Base-by-base conservation (phyloP, 169 alveolate genomes). In the Cryptosporidium felis region DNA sequence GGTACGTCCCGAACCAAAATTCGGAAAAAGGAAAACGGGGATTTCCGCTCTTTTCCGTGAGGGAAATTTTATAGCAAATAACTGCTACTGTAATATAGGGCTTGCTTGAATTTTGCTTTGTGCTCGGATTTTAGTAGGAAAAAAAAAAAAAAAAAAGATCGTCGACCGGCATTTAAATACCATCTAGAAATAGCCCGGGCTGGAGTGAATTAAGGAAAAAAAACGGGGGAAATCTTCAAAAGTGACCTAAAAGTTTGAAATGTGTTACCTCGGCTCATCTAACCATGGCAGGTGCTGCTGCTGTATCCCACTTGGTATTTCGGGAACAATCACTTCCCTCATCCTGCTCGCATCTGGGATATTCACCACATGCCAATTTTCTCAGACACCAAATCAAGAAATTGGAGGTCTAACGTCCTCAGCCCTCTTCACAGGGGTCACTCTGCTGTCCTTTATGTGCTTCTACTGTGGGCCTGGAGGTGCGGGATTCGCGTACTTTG, bases 401-500 rank as follows among this genome's bases (percentile, higher is more conserved):
- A 30, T 74, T 12, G 85, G 85, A n/a, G 85, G 85, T 6, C 21
- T 74, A 18, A 32, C 85, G 23, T 74, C 85, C 32, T 74, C 85
- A 8, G 66, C 74, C 6, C 34, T 74, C 34, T 74, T 74, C 40
- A 74, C 74, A 36, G 49, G 46, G 2, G 59, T 45, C 18, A 74
- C 85, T 6, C 18, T 74, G 5, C 34, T 74, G 2, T 30, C 85
- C 38, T 49, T 49, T 42, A 2, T 74, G 9, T 53, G 85, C 34
- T 74, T 74, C 14, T 74, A 53, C 28, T 74, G 85, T 53, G 85
- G 85, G 16, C 60, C 58, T 18, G 67, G 85, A 51, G 85, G 62
- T 5, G 63, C 85, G 21, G 67, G 85, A 53, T 74, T 74, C 30
- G 66, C 85, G 18, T 74, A 74, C 74, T 74, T 74, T 58, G 59